Conservation (phyloP, 2,329 filamentous ascomycete species). For the Aspergillus candidus region DNA sequence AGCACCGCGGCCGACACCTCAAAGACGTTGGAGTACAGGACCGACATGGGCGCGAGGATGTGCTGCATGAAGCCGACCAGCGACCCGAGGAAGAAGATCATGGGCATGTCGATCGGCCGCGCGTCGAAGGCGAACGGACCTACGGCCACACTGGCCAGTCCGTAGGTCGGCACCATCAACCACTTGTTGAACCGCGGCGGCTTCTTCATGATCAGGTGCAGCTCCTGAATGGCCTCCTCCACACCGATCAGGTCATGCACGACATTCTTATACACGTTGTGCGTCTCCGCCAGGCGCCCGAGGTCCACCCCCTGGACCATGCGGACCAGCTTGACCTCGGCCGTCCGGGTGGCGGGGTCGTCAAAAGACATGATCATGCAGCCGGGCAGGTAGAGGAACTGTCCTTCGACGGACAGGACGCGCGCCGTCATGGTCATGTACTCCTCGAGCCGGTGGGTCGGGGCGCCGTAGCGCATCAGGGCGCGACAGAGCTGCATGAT, state of each 20-base stretch:
- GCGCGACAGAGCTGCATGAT: conserved; percentile 77
- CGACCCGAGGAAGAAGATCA: conserved; percentile 67
- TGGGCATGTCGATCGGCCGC: conserved; percentile 68
- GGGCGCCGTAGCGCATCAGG: conserved; percentile 83
- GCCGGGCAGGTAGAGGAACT: conserved; percentile 68
- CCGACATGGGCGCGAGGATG: conserved; percentile 65
- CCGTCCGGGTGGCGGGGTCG: conserved; percentile 37
- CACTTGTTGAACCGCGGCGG: conserved; percentile 50
- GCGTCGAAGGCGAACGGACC: conserved; percentile 74
- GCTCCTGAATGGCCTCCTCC: conserved; percentile 34
- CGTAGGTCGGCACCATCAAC: conserved; percentile 60
- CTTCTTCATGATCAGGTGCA: conserved; percentile 49
- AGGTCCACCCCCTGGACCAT: conserved; percentile 37
- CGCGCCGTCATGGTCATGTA: conserved; percentile 84
- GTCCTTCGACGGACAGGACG: conserved; percentile 77
- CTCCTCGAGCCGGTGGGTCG: conserved; percentile 81
- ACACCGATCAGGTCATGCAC: conserved; percentile 40
- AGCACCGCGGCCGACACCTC: conserved; percentile 58
- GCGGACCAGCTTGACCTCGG: conserved; percentile 38
- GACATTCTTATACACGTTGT: conserved; percentile 41
- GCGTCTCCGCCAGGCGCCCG: conserved; percentile 36
- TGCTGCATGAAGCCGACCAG: conserved; percentile 69
- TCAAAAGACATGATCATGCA: conserved; percentile 62
- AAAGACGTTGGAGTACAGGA: conserved; percentile 58
- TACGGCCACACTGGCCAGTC: conserved; percentile 65